Conservation (phyloP, 2,329 filamentous ascomycete genomes). For the Chaetothyriales sp. region DNA sequence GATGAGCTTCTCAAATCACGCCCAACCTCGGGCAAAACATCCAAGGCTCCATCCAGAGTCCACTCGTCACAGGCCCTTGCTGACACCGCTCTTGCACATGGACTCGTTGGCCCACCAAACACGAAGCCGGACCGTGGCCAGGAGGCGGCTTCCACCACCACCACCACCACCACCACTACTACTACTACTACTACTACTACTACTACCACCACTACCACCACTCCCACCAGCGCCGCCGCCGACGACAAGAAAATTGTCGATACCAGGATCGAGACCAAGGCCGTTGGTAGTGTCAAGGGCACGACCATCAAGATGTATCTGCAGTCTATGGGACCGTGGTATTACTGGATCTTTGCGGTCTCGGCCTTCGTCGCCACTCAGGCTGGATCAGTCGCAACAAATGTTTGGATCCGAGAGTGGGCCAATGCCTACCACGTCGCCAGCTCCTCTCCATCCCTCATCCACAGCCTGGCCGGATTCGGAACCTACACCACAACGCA, state of each 20-base stretch:
- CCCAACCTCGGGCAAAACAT: slow-evolving; percentile 55
- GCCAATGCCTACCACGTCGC: slow-evolving; percentile 64
- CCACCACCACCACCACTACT: too few relatives aligned
- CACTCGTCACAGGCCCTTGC: slow-evolving; percentile 50
- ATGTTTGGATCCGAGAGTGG: slow-evolving; percentile 91
- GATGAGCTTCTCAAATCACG: slow-evolving; percentile 70
- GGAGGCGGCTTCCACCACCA: too few relatives aligned
- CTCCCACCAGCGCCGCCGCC: slow-evolving; percentile 24
- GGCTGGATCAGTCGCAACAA: slow-evolving; percentile 71
- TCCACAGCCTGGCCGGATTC: background rate
- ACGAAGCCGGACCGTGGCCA: slow-evolving; percentile 31
- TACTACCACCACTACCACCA: too few relatives aligned
- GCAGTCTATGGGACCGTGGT: slow-evolving; percentile 84
- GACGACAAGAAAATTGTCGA: slow-evolving; percentile 26
- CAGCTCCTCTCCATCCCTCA: background rate
- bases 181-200: too few relatives aligned
- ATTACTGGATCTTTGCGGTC: slow-evolving; percentile 74
- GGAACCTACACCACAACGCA: background rate
- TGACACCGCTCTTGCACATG: slow-evolving; percentile 23
- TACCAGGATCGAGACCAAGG: slow-evolving; percentile 58
- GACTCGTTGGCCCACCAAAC: slow-evolving; percentile 25
- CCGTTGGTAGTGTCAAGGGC: slow-evolving; percentile 76
- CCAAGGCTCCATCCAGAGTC: slow-evolving; percentile 61
- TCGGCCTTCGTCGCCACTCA: slow-evolving; percentile 72
- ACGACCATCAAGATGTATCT: slow-evolving; percentile 77